Evolutionary conservation across 495 filamentous ascomycete species (phyloP), one percentile per base, ranked within the genome.

Genomic region (Bryoglossum gracile): DNA sequence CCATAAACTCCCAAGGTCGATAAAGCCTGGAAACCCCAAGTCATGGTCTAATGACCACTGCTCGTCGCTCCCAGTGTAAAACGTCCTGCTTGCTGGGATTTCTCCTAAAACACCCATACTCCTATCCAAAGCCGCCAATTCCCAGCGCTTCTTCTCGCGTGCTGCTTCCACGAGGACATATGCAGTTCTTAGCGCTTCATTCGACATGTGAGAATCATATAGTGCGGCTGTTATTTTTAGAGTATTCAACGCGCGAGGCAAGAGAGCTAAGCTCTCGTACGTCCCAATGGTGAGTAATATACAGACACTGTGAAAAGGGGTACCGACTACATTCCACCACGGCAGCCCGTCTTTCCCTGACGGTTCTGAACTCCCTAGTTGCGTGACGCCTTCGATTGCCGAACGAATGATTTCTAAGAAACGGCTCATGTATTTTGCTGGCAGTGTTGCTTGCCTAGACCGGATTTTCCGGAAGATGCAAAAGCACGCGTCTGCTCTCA

Each of bases 251-350:
- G 76, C 73, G 9, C 66, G 63, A 0, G 64, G 56, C 10, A 80
- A 57, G 46, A 72, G 59, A 6, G 60, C 55, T 8, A 78, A 56
- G 2, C 70, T 71, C 8, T 68, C 59, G 0, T 63, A 53, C 0
- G 63, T 72, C 41, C 74, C 72, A 48, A 80, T 66, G 10, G 68
- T 68, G 6, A 80, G 63, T 11, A 77, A 65, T 3, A 74, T 54
- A 45, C 72, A 73, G 25, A 73, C 63, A 34, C 68, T 68, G 23
- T 80, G 75, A 41, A 80, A 77, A 1, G 75, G 69, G 1, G 73
- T 68, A 35, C 75, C 69, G 11, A 71, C 67, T 3, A 74, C 58
- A 28, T 76, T 70, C 45, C 74, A 73, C 76, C 76, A 80, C 0
- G 73, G 72, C n/a, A 56, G 62, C 23, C 59, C 58, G 17, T 54